Base-by-base conservation (phyloP, 2,329 filamentous ascomycete species). In the Xylaria sp. region DNA sequence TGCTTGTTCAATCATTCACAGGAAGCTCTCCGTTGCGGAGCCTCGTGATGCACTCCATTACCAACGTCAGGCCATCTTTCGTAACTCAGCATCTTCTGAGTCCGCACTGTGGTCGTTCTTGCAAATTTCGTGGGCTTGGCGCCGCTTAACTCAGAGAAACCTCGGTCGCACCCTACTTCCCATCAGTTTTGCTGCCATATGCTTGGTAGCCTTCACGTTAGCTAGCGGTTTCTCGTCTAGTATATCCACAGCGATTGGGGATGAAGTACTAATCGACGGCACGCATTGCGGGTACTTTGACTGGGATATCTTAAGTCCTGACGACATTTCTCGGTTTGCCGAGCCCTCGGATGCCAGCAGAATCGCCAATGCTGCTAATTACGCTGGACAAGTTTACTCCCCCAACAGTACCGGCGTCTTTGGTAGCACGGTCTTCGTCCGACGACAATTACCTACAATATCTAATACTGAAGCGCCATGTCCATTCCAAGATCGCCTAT, bases 21-120 rank as follows among this genome's bases (percentile, higher is more conserved):
- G 35, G 4, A 5, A 8, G 0, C 9, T 40, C 5, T 62, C 60
- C 1, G 13, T 17, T 37, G 21, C 27, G 15, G 21, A 47, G 4
- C 13, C 25, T 5, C 49, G 21, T 1, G 51, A 58, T 17, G 40
- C 54, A 5, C 35, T 55, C 3, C 23, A 62, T 31, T 23, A 54
- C 11, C 60, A 62, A 46, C 60, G 48, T 3, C 54, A 62, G 19
- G 38, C 38, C 13, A 23, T 62, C 5, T 37, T 62, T 9, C 53
- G 59, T 1, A 62, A 62, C 10, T 48, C 59, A 21, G 8, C 46
- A 1, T 48, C 59, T 1, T 25, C 57, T 1, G 25, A 31, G 15
- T 40, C 49, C n/a, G 58, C 11, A 2, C 10, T 60, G 13, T 49
- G 33, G 43, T 40, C 41, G 4, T 15, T 55, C 0, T 23, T 51